Evolutionary conservation across 1,284 basidiomycete genomes (phyloP), one percentile per base, ranked within the genome.

Genomic region (Schizophyllum commune): DNA sequence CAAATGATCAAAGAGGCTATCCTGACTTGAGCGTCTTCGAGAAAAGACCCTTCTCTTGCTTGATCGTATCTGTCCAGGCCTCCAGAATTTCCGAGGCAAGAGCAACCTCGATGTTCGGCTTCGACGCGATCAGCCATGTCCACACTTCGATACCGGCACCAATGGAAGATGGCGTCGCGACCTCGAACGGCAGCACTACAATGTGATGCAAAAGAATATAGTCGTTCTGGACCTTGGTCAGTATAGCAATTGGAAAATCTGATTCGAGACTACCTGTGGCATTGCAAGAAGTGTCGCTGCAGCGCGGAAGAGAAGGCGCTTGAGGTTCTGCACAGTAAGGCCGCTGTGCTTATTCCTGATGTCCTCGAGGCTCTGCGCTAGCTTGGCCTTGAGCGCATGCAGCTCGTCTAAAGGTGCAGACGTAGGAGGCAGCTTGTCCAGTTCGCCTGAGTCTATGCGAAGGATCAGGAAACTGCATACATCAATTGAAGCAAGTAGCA

Each of bases 61-160:
- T 84, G 64, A 96, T 90, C 1, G 91, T 93, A 63, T 83, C 81
- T 52, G 88, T 82, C 97, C 97, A 99, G 4, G 91, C 91, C 7
- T 89, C 83, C 32, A 93, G 79, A 60, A 99, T 85, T 70, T 98
- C 95, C 11, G 86, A 81, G 80, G 98, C 91, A 32, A 98, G 74
- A 6, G 82, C 82, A 74, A 88, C 72, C 68, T 85, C 83, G 9
- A 91, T 79, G 60, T 86, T 83, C 0, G 93, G 89, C 60, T 92
- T 86, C 70, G 96, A 92, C 17, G 92, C 87, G 57, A 98, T 92
- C 0, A 98, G 80, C 96, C 96, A 98, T 1, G 92, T 94, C 97
- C 97, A 99, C 4, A 93, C 90, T 71, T 98, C 94, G 58, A 95
- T 89, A 0, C 94, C 96, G 1, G 91, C 85, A 8, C 90, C 83